Base-by-base conservation (phyloP, 164 flowering plant species). In the Taxillus chinensis region DNA sequence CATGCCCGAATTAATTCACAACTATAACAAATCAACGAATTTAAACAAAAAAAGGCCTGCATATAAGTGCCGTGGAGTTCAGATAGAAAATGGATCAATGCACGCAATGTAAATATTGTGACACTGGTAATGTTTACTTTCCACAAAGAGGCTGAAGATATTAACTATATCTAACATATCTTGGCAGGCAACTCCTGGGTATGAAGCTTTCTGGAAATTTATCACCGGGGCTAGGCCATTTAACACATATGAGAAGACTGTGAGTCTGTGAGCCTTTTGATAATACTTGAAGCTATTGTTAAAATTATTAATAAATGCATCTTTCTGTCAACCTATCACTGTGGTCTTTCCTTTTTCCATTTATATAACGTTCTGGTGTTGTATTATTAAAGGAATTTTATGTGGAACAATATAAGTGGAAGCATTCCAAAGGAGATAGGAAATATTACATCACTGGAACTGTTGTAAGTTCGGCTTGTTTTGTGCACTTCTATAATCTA, bases 381-480 rank as follows among this genome's bases (percentile, higher is more conserved):
- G 13, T 67, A 5, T 72, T 70, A 3, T 68, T 45, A 12, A 69
- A 92, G 98, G 82, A 86, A 86, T 70, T 74, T 90, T 62, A 90
- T 93, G 99, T 93, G 97, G 97, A 93, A 93, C 73, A 69, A 74
- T 7, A 79, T 93, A 43, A 83, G 63, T 70, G 99, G 99, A 27
- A 80, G 69, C 49, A 88, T 93, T 72, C 97, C 99, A 12, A 84
- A 78, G 78, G 97, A 93, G 79, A 84, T 93, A 41, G 97, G 92
- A 58, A 84, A 84, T 59, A 77, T 93, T 39, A 77, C 64, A 61
- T 55, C 96, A 15, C 68, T 93, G 74, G 61, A 71, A 63, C 87
- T 93, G 41, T 71, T 93, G 99, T 93, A 81, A 89, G 97, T 86
- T 57, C 58, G n/a, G 12, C 58, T 5, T 17, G 37, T 55, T 55